Evolutionary conservation across 1,284 basidiomycete genomes (phyloP).

Genomic region (Cryptococcus sp.): DNA sequence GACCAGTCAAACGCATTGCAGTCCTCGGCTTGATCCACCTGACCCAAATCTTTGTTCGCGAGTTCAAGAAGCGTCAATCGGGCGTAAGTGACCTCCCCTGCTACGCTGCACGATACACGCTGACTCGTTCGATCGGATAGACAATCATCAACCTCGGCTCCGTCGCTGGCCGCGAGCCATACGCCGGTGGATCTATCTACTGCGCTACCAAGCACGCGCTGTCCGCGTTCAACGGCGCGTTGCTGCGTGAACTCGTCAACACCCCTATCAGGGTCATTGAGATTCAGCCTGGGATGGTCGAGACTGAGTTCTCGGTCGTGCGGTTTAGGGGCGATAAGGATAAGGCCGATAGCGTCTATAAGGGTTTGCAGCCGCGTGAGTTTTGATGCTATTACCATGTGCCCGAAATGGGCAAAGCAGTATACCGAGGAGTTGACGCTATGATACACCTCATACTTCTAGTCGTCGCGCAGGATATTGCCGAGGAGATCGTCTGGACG

Average conservation of each 20-base stretch:
- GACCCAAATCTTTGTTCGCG: constrained; percentile 56
- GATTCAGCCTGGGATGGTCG: constrained; percentile 70
- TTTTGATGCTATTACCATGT: not conserved
- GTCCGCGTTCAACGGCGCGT: constrained; percentile 77
- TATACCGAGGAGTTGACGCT: not conserved
- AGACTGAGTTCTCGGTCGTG: constrained; percentile 72
- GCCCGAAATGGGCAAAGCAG: not conserved
- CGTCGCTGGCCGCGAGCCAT: constrained; percentile 87
- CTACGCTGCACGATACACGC: too few species aligned
- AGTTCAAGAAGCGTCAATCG: constrained; percentile 82
- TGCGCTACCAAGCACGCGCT: constrained; percentile 65
- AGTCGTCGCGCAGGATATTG: constrained; percentile 79
- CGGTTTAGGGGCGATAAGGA: constrained; percentile 80
- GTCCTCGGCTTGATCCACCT: constrained; percentile 48
- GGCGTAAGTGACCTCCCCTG: constrained; percentile 58
- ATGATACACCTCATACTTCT: not conserved
- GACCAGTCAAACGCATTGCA: constrained; percentile 3
- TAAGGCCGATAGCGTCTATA: constrained; percentile 84
- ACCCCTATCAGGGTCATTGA: constrained; percentile 90
- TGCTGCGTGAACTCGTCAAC: constrained; percentile 82
- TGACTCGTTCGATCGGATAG: constrained; percentile 12
- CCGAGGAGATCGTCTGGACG: constrained; percentile 88
- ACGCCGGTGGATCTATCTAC: constrained; percentile 70
- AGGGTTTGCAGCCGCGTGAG: constrained; percentile 63
- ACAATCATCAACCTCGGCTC: constrained; percentile 97